Percentiles rank a stretch among this genome's conserved stretches.
phyloP scores from a whole-genome alignment of 257 asterid species.

The Ajuga chamaepitys region DNA sequence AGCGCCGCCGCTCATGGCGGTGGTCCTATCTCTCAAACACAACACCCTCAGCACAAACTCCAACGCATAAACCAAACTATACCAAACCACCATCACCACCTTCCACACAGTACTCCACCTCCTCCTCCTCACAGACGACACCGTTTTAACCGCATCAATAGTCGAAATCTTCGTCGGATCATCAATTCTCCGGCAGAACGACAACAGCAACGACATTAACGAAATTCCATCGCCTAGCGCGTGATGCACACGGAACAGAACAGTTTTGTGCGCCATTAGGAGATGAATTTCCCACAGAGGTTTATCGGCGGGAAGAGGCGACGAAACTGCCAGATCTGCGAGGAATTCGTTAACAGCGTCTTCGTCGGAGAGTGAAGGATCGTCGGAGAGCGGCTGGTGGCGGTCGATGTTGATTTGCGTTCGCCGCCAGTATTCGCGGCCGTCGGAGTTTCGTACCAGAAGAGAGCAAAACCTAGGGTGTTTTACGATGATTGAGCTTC shows the following conservation, averaged over 20 bases:
- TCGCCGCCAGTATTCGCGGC: constrained; percentile 67
- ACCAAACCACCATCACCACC: constrained; percentile 27
- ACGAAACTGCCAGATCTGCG: constrained; percentile 59
- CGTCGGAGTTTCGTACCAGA: constrained; percentile 45
- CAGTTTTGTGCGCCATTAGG: constrained; percentile 45
- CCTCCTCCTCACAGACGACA: constrained; percentile 12
- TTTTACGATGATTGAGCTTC: constrained; percentile 36
- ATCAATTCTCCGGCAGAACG: constrained; percentile 45
- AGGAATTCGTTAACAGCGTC: constrained; percentile 65
- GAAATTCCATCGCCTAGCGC: constrained; percentile 90
- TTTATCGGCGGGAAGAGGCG: constrained; percentile 61
- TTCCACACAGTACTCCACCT: constrained; percentile 25
- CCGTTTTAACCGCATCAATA: constrained; percentile 26
- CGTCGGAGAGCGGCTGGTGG: constrained; percentile 39
- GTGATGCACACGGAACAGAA: constrained; percentile 63
- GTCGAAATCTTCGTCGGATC: constrained; percentile 42
- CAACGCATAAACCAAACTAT: constrained; percentile 25
- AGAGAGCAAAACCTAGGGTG: constrained; percentile 79
- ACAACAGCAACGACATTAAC: constrained; percentile 58
- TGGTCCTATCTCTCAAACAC: constrained; percentile 31
- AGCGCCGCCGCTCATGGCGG: constrained; percentile 38
- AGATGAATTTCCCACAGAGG: constrained; percentile 85
- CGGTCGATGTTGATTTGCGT: constrained; percentile 46
- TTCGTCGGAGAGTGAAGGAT: constrained; percentile 35
- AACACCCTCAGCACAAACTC: constrained; percentile 21